Evolutionary conservation across 441 rosid genomes (phyloP), one percentile per base, ranked within the genome.

Genomic region (Eutrema salsugineum): DNA sequence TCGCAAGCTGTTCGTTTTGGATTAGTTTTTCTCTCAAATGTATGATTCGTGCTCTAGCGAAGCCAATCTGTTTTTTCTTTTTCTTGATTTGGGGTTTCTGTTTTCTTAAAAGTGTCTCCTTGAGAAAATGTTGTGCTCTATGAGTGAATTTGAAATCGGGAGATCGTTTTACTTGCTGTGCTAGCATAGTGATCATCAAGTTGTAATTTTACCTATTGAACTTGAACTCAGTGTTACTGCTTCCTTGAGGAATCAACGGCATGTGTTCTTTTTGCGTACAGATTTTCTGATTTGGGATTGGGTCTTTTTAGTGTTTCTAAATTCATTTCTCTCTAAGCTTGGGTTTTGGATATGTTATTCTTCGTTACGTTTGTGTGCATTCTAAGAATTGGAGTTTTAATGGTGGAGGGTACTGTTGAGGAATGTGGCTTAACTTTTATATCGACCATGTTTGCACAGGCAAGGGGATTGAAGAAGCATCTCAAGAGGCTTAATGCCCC

Each of bases 381-480:
- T n/a, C n/a, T n/a, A n/a, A n/a, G n/a, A n/a, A n/a, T n/a, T n/a
- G n/a, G n/a, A n/a, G n/a, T n/a, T n/a, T n/a, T n/a, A n/a, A n/a
- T n/a, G n/a, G n/a, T n/a, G n/a, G n/a, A n/a, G 6, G 27, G 15
- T 33, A 24, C 4, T 43, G 28, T 48, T 33, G n/a, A n/a, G n/a
- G n/a, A n/a, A n/a, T n/a, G n/a, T n/a, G 4, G 33, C 42, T 68
- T 55, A 60, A 30, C n/a, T 44, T 46, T 33, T 19, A 5, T 57
- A 2, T 14, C 3, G 0, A 51, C 2, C 20, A 2, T 53, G 22
- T 30, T n/a, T 39, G 44, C 67, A 20, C 80, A 87, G 92, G 90
- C 92, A 48, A 83, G 92, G 70, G 92, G 92, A 54, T 77, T 87
- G 92, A 87, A 87, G 83, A 87, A 87, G 56, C 90, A 77, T 46